Evolutionary conservation across 2,329 filamentous ascomycete species (phyloP).

Genomic region (Fusarium albosuccineum): DNA sequence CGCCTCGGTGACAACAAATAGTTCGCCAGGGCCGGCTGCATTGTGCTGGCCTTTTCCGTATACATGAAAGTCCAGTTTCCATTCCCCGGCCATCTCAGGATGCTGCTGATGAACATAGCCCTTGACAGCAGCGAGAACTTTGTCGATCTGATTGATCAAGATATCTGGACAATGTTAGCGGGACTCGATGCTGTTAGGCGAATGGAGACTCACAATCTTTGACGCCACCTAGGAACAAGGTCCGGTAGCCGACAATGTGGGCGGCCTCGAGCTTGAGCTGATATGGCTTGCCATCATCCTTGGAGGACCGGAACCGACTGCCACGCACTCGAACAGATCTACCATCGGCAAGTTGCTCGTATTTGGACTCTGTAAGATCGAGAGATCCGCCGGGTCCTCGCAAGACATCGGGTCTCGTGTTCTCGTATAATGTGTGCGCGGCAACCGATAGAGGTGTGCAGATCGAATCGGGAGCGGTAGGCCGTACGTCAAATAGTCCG

Average conservation of each 20-base stretch:
- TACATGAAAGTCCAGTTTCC: conserved; percentile 54
- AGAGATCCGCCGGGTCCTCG: conserved; percentile 64
- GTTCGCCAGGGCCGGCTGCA: conserved; percentile 10
- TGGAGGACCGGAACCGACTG: conserved; percentile 19
- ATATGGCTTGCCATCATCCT: conserved; percentile 15
- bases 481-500: conserved; percentile 61
- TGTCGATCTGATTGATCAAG: conserved; percentile 34
- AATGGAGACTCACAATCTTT: conserved; percentile 24
- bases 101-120: conserved; percentile 41
- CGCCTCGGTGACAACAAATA: conserved; percentile 63
- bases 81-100: conserved; percentile 28
- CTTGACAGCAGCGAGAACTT: conserved; percentile 19
- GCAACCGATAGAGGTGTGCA: conserved; percentile 65
- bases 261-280: conserved; percentile 44
- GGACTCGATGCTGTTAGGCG: rapidly evolving
- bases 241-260: conserved; percentile 34
- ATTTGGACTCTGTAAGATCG: conserved; percentile 52
- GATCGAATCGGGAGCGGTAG: conserved; percentile 52
- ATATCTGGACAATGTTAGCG: conserved; percentile 19
- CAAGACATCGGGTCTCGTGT: conserved; percentile 63
- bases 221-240: conserved; percentile 42
- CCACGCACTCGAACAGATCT: conserved; percentile 36
- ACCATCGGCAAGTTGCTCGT: conserved; percentile 30
- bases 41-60: conserved; percentile 54
- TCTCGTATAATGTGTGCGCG: conserved; percentile 68